Conservation (phyloP, 2,329 filamentous ascomycete genomes). For the Xylariaceae sp. region DNA sequence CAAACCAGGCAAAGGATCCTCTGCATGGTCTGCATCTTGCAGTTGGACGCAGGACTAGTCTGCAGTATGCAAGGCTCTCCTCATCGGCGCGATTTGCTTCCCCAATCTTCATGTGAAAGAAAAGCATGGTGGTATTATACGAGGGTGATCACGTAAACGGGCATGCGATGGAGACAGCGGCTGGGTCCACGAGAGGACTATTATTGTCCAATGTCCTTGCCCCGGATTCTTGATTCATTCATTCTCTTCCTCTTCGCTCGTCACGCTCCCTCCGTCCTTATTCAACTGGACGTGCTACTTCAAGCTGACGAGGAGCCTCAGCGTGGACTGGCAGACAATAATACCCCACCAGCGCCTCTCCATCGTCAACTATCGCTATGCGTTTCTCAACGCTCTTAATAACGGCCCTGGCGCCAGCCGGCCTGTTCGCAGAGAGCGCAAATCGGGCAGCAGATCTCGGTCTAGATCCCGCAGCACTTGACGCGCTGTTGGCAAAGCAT, state of each 20-base stretch:
- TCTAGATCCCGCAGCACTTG: constrained; percentile 38
- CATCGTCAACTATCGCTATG: constrained; percentile 41
- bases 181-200: constrained; percentile 1
- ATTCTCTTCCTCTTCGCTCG: constrained; percentile 3
- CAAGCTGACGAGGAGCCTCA: constrained; percentile 30
- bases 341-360: constrained; percentile 21
- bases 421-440: constrained; percentile 41
- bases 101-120: constrained; percentile 23
- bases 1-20: constrained; percentile 23
- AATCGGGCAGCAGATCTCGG: constrained; percentile 43
- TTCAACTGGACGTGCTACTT: constrained; percentile 28
- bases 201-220: constrained; percentile 11
- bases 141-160: constrained; percentile 14
- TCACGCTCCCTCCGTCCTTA: constrained; percentile 20
- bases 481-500: constrained; percentile 51
- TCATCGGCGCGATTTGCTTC: constrained; percentile 8
- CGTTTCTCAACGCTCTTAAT: constrained; percentile 47
- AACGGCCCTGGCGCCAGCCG: constrained; percentile 44
- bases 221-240: constrained; percentile 4
- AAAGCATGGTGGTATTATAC: constrained; percentile 14
- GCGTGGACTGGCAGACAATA: constrained; percentile 28
- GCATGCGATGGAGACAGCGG: constrained; percentile 20
- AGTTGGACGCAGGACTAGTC: constrained; percentile 11
- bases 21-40: constrained; percentile 12
- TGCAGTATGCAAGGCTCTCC: constrained; percentile 17